Conservation (phyloP, 805 yeast species). For the Metschnikowia lunata region DNA sequence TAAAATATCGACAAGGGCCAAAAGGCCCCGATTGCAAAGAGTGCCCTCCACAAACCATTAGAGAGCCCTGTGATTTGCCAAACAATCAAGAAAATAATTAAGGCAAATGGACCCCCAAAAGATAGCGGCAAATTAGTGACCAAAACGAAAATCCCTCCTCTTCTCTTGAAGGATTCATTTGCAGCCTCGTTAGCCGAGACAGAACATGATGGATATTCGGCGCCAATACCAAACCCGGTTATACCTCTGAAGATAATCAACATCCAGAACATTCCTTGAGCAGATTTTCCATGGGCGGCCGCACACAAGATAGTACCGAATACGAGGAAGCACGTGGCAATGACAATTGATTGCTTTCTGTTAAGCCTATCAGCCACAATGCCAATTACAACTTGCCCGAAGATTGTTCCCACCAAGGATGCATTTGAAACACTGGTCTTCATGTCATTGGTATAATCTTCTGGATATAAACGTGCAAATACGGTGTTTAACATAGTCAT, state of each 20-base stretch:
- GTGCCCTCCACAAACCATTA: constrained; percentile 64
- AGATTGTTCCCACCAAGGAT: constrained; percentile 61
- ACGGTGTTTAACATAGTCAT: constrained; percentile 67
- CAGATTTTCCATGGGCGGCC: constrained; percentile 58
- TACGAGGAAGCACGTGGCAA: constrained; percentile 58
- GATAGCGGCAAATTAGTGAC: constrained; percentile 72
- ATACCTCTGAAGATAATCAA: constrained; percentile 68
- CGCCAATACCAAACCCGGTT: constrained; percentile 76
- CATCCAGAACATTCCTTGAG: constrained; percentile 74
- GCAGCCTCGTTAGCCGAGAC: constrained; percentile 71
- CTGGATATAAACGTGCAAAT: constrained; percentile 43
- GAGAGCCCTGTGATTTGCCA: constrained; percentile 47
- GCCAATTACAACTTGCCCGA: constrained; percentile 68
- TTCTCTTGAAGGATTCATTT: constrained; percentile 55
- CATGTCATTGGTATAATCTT: constrained; percentile 40
- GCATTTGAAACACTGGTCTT: constrained; percentile 68
- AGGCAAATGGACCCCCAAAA: constrained; percentile 76
- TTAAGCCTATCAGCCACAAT: constrained; percentile 61
- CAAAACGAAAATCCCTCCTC: constrained; percentile 64
- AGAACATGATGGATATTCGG: constrained; percentile 69
- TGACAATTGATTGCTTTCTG: constrained; percentile 65
- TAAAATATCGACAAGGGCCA: constrained; percentile 72
- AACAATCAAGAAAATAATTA: constrained; percentile 63
- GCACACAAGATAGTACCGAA: constrained; percentile 64
- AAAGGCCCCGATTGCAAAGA: constrained; percentile 59